These are phyloP conservation scores for Colletotrichum sp. DNA, from an alignment of 2,329 filamentous ascomycete species.

Conservation along the genomic window DNA sequence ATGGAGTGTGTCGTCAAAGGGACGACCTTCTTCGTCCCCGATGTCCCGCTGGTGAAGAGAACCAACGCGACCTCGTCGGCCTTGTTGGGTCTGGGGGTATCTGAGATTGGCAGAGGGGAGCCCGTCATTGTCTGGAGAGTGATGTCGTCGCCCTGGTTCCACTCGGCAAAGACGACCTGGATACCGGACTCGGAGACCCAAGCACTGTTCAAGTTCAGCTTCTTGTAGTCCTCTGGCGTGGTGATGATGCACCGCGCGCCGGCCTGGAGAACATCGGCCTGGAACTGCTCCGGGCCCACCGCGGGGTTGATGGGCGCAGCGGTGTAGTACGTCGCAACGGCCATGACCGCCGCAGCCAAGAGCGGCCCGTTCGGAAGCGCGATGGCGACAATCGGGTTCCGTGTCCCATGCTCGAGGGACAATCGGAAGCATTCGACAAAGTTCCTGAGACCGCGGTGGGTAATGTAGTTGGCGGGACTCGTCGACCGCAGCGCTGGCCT, in stretches of 20 bases:
- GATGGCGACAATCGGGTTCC: conserved; percentile 52
- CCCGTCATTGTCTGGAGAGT: conserved; percentile 26
- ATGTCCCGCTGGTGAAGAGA: conserved; percentile 63
- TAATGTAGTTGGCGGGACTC: conserved; percentile 29
- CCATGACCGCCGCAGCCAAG: conserved; percentile 54
- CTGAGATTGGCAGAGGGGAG: background rate
- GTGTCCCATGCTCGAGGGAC: conserved; percentile 20
- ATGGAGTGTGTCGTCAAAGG: conserved; percentile 57
- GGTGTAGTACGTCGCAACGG: conserved; percentile 54
- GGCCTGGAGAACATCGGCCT: conserved; percentile 53
- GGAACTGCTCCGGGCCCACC: conserved; percentile 54
- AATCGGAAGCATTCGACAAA: conserved; percentile 39
- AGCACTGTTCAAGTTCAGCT: conserved; percentile 37
- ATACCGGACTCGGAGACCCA: conserved; percentile 39
- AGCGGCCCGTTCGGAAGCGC: conserved; percentile 59
- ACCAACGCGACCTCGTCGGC: conserved; percentile 55
- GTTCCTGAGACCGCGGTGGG: conserved; percentile 33
- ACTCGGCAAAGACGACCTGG: conserved; percentile 42
- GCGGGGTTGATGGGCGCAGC: conserved; percentile 57
- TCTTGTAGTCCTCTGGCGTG: conserved; percentile 41
- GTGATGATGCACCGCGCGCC: conserved; percentile 52
- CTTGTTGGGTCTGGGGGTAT: conserved; percentile 38
- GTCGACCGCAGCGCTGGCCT: conserved; percentile 33
- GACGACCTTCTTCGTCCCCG: conserved; percentile 63
- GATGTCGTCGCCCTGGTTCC: conserved; percentile 41